phyloP scores from a whole-genome alignment of 148 eudicot genomes.

The Rhododendron kiyosumense region DNA sequence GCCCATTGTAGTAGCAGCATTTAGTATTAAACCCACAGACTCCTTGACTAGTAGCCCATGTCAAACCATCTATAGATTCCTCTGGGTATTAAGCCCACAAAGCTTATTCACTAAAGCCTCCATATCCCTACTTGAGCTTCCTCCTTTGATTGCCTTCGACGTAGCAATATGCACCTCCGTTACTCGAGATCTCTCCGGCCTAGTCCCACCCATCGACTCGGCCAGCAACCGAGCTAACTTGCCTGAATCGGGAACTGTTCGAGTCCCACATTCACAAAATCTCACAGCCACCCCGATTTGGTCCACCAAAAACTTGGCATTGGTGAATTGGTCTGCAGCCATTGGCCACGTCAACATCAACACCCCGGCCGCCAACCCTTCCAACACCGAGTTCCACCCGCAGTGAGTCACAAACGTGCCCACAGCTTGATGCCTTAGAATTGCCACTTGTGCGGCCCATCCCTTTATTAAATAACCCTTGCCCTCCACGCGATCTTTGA shows the following conservation, averaged over 20 bases:
- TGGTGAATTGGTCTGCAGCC: slow-evolving; percentile 59
- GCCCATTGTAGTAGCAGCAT: no score
- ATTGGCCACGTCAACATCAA: slow-evolving; percentile 66
- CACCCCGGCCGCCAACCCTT: slow-evolving; percentile 51
- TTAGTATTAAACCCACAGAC: no score
- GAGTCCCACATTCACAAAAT: slow-evolving; percentile 27
- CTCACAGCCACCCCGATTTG: slow-evolving; percentile 32
- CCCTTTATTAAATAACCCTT: slow-evolving; percentile 37
- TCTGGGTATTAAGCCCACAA: background rate
- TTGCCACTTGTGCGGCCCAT: slow-evolving; percentile 60
- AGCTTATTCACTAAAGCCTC: slow-evolving; percentile 1
- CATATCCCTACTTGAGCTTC: background rate
- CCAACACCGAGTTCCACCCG: slow-evolving; percentile 74
- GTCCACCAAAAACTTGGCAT: slow-evolving; percentile 50
- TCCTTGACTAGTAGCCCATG: no score
- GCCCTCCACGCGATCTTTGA: slow-evolving; percentile 29
- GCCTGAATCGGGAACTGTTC: slow-evolving; percentile 38
- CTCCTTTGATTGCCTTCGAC: background rate
- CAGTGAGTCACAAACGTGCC: slow-evolving; percentile 67
- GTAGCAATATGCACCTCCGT: background rate
- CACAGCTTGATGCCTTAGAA: slow-evolving; percentile 50
- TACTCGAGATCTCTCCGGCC: background rate
- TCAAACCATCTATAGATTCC: background rate
- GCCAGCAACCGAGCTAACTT: slow-evolving; percentile 32
- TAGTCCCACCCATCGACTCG: slow-evolving; percentile 28